Base-by-base conservation (phyloP, 2,329 filamentous ascomycete genomes). In the Verticillium zaregamsianum region DNA sequence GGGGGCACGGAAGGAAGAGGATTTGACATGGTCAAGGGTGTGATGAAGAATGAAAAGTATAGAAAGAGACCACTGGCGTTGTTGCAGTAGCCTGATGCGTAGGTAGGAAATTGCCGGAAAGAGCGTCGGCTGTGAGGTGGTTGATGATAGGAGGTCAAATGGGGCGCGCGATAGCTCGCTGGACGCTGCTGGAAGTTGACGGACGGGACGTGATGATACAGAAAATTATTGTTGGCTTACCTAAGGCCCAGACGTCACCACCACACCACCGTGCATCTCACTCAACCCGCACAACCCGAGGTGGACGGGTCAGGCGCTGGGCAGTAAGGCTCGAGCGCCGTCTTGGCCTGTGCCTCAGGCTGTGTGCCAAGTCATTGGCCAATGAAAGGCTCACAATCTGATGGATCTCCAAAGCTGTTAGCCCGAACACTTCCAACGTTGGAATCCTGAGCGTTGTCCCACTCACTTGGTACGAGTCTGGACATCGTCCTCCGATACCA, bases 1-100 rank as follows among this genome's bases (percentile, higher is more conserved):
- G 78, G 76, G 69, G 82, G 79, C 71, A 80, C 78, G 67, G 82
- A 79, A 57, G 80, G 79, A 65, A 77, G 77, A 66, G 81, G 77
- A 73, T 77, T 77, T 63, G 78, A 75, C 77, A 80, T 82, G 68
- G 59, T 67, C 20, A 59, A 52, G 45, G 67, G 62, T 63, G 66
- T 66, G 66, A 63, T 62, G 64, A 66, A 39, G 45, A 59, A 68
- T 60, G 61, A 64, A 65, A 63, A 69, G 9, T 49, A n/a, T 20
- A 23, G n/a, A 52, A 25, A 52, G 11, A 23, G 20, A 12, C 20
- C 45, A 8, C 20, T 52, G 20, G 20, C 45, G n/a, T 12, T 23
- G n/a, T 23, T 8, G 45, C 20, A 23, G 45, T 23, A 52, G 45
- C 45, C 45, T 23, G 20, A 20, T 14, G 45, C 20, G 45, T 25